Evolutionary conservation across 768 basidiomycete species (phyloP), one percentile per base, ranked within the genome.

Genomic region (Mycena olivaceomarginata): DNA sequence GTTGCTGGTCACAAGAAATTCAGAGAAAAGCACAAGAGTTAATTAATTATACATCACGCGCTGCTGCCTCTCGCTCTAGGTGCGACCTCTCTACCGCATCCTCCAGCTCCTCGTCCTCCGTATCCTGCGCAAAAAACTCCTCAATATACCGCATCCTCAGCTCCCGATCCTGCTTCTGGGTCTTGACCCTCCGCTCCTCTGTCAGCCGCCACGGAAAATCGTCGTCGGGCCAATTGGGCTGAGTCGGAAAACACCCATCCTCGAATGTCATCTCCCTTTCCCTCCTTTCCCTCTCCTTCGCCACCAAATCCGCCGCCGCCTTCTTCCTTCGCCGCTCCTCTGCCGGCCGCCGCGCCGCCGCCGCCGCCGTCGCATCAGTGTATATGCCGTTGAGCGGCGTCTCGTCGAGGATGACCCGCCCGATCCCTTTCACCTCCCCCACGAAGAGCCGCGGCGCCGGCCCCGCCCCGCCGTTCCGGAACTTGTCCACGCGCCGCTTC

Each of bases 131-230:
- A 20, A 92, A 81, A 81, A 91, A 92, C n/a, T 84, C 84, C 77
- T 88, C 89, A 53, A 92, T 90, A 83, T 86, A 86, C 39, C 83
- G 84, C 73, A 90, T 79, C 59, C 88, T 84, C 74, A 89, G 87
- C 74, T 86, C 87, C 74, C 85, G 82, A 78, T 89, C 87, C 71
- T 84, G 81, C 76, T 83, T 85, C n/a, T 84, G 82, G 60, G 81
- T 77, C 67, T 86, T 84, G 25, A 83, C 82, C 15, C 85, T 85
- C 78, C 87, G 80, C 76, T 85, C 82, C 22, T 81, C 82, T 48
- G 85, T 83, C 76, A 87, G 80, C 63, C 87, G 89, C 92, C 91
- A 92, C 16, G 92, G 91, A 79, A 91, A 92, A 79, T 87, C 87
- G 37, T 82, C 79, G 78, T 92, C 92, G 20, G 89, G 89, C 92